A percentile compares a stretch with the other conserved stretches of the same genome.
These are phyloP conservation scores for Zizania palustris DNA, from an alignment of 202 grass and related monocot species.

Conservation along the genomic window DNA sequence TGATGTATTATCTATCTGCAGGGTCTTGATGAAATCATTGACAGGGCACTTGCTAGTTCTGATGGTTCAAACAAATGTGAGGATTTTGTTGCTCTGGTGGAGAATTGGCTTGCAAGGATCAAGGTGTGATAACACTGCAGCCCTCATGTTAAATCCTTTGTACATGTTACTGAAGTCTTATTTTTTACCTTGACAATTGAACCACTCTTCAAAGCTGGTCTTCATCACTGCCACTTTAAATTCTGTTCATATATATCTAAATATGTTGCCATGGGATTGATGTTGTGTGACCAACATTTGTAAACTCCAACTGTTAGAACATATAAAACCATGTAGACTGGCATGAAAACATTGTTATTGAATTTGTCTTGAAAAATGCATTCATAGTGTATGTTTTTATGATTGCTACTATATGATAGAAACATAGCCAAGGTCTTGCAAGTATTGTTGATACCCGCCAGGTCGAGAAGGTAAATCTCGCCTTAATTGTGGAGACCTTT, in stretches of 20 bases:
- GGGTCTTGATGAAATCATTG: slow-evolving; percentile 77
- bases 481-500: too few species aligned
- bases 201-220: not conserved
- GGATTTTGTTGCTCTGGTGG: slow-evolving; percentile 75
- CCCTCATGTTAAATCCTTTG: not conserved
- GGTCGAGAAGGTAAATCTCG: too few species aligned
- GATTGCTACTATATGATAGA: too few species aligned
- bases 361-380: too few species aligned
- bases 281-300: too few species aligned
- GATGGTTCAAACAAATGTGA: slow-evolving; percentile 74
- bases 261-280: too few species aligned
- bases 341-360: too few species aligned
- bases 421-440: too few species aligned
- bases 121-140: slow-evolving; percentile 51
- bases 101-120: slow-evolving; percentile 74
- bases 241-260: not conserved
- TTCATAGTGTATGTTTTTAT: too few species aligned
- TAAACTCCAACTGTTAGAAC: too few species aligned
- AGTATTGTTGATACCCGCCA: too few species aligned
- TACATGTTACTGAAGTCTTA: not conserved
- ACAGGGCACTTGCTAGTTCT: slow-evolving; percentile 60
- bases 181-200: not conserved
- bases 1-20: slow-evolving; percentile 46
- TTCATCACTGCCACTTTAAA: not conserved
- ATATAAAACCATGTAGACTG: too few species aligned